Conservation (phyloP, 2,329 filamentous ascomycete genomes). For the Pseudogymnoascus sp. region DNA sequence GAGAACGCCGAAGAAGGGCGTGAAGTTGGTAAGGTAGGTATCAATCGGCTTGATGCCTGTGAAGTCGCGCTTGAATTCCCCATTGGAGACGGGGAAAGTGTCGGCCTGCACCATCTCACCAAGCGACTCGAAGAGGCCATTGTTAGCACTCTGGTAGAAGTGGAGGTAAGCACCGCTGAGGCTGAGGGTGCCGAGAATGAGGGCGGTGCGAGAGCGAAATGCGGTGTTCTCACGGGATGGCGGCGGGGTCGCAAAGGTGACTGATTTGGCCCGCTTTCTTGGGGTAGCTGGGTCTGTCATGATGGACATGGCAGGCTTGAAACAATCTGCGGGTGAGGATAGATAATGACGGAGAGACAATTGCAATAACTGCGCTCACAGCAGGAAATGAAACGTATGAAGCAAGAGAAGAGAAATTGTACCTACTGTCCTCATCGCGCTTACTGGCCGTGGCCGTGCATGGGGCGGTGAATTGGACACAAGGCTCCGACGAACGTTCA, state of each 20-base stretch:
- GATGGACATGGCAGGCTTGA: not conserved
- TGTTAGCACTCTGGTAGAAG: not conserved
- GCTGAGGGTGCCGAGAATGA: not conserved
- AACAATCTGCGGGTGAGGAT: not conserved
- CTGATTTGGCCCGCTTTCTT: not conserved
- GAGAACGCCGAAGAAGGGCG: not conserved
- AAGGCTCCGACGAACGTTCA: not conserved
- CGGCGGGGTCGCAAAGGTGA: not conserved
- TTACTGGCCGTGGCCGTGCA: slow-evolving; percentile 7
- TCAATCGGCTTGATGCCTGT: slow-evolving; percentile 6
- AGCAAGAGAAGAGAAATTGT: not conserved
- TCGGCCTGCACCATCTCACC: not conserved
- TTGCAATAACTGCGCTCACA: not conserved
- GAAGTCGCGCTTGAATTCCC: slow-evolving; percentile 9
- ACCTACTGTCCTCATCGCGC: not conserved
- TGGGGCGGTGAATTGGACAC: not conserved
- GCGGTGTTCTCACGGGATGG: not conserved
- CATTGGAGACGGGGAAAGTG: not conserved
- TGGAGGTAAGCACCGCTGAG: not conserved
- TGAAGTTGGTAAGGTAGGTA: not conserved
- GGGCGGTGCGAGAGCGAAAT: not conserved
- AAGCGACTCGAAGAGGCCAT: not conserved
- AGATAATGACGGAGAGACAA: not conserved
- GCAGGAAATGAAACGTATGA: not conserved
- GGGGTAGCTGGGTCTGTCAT: not conserved